Evolutionary conservation across 2,329 filamentous ascomycete species (phyloP), one percentile per base, ranked within the genome.

Genomic region (Neoscytalidium dimidiatum): DNA sequence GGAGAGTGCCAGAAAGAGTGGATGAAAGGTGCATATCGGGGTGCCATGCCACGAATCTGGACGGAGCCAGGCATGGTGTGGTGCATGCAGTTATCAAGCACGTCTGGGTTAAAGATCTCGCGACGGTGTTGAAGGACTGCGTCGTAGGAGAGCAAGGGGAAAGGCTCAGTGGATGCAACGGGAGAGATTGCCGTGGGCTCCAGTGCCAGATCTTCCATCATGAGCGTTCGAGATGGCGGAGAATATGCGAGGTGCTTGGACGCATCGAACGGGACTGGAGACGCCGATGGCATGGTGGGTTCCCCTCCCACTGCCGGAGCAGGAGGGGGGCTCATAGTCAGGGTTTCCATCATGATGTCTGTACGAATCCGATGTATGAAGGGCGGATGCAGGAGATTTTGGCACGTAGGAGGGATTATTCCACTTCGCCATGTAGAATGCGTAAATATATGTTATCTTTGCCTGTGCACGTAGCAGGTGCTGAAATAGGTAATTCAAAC

Each of bases 1-100:
- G 78, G 75, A 49, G 72, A 73, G 62, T 79, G 80, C 79, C 80
- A 83, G 1, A 78, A 74, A 14, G 77, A 23, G 70, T 73, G 52
- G 66, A 66, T 67, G 61, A 69, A 68, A 9, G 64, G 64, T 4
- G 66, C 64, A 23, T 68, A 52, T 26, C 52, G 51, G 17, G 66
- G 66, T n/a, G 51, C 60, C 29, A 66, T 64, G n/a, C 62, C 65
- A 19, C 65, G 23, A 19, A 66, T 26, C 33, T 66, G 62, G 43
- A 23, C 49, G 62, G 19, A 44, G 2, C 19, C 46, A 1, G 35
- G 49, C 44, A 7, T 23, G 41, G 58, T 38, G 6, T 26, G 19
- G 33, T 48, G 52, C 14, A 52, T 1, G 38, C 65, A 68, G 41
- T 68, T 66, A 9, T 67, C 66, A 49, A 46, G 62, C 5, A 65